Percentiles rank a stretch among this genome's conserved stretches.
Evolutionary conservation across 2,329 filamentous ascomycete species (phyloP).

Genomic region (Paramyrothecium roridum): DNA sequence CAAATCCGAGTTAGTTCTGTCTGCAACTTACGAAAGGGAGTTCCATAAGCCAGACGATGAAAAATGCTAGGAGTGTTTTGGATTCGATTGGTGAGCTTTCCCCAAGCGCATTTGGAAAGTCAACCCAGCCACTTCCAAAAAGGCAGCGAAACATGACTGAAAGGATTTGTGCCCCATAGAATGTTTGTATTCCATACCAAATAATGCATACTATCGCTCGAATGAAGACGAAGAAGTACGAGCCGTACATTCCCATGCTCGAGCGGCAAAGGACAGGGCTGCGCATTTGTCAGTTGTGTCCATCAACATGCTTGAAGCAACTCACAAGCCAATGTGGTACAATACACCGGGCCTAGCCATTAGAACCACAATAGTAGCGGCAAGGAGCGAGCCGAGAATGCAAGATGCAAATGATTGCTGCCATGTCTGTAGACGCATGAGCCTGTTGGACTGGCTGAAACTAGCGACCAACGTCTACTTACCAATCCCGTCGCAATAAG

Average conservation of each 20-base stretch:
- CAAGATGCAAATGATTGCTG: slow-evolving; percentile 21
- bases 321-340: slow-evolving; percentile 22
- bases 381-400: slow-evolving; percentile 18
- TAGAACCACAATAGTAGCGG: slow-evolving; percentile 16
- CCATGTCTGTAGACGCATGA: slow-evolving; percentile 12
- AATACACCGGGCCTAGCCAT: slow-evolving; percentile 21
- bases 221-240: slow-evolving; percentile 28
- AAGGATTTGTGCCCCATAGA: slow-evolving; percentile 10
- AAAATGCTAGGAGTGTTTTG: slow-evolving; percentile 30
- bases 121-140: slow-evolving; percentile 27
- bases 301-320: not conserved
- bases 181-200: slow-evolving; percentile 15
- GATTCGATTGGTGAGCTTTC: slow-evolving; percentile 27
- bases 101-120: slow-evolving; percentile 27
- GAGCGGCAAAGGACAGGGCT: slow-evolving; percentile 23
- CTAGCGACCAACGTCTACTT: not conserved
- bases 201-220: slow-evolving; percentile 27
- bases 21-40: slow-evolving; percentile 27
- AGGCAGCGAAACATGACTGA: slow-evolving; percentile 24
- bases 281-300: not conserved
- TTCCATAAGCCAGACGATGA: slow-evolving; percentile 34
- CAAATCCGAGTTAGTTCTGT: not conserved
- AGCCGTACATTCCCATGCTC: slow-evolving; percentile 27
- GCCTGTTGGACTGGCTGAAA: not conserved
- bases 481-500: slow-evolving; percentile 22